phyloP scores from a whole-genome alignment of 768 basidiomycete genomes.

The Termitomyces sp. region DNA sequence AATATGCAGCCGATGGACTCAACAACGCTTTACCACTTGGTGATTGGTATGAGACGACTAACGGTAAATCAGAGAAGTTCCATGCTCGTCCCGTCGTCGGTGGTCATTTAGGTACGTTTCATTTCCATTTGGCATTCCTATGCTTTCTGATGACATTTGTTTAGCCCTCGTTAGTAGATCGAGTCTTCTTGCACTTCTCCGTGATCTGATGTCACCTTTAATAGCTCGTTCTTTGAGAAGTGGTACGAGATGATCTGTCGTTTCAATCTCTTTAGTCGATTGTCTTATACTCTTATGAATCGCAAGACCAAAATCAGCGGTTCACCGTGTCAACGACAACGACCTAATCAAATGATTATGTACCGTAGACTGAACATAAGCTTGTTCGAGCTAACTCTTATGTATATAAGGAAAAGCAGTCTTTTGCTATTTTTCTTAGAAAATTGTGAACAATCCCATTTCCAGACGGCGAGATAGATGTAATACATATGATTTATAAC shows the following conservation, averaged over 20 bases:
- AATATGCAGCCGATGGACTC: conserved; percentile 43
- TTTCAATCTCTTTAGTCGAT: too few species aligned
- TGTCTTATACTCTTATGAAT: too few species aligned
- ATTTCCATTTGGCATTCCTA: not conserved
- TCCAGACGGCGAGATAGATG: too few species aligned
- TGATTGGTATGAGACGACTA: conserved; percentile 55
- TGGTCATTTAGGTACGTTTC: conserved; percentile 41
- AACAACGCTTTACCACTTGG: conserved; percentile 37
- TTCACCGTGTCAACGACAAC: too few species aligned
- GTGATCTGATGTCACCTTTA: not conserved
- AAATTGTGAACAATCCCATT: too few species aligned
- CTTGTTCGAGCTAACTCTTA: too few species aligned
- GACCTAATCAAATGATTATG: too few species aligned
- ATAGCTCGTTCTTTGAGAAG: conserved; percentile 3
- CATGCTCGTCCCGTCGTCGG: conserved; percentile 55
- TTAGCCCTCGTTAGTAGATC: conserved; percentile 4
- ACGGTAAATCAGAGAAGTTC: conserved; percentile 45
- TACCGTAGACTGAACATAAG: too few species aligned
- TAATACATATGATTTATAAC: too few species aligned
- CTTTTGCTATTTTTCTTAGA: too few species aligned
- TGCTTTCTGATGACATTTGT: not conserved
- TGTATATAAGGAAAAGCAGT: too few species aligned
- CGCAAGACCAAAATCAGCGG: too few species aligned
- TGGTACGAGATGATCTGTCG: not conserved
- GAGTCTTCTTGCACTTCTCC: not conserved